These are phyloP conservation scores for Pseudogymnoascus sp. DNA, from an alignment of 2,329 filamentous ascomycete genomes.

Conservation along the genomic window DNA sequence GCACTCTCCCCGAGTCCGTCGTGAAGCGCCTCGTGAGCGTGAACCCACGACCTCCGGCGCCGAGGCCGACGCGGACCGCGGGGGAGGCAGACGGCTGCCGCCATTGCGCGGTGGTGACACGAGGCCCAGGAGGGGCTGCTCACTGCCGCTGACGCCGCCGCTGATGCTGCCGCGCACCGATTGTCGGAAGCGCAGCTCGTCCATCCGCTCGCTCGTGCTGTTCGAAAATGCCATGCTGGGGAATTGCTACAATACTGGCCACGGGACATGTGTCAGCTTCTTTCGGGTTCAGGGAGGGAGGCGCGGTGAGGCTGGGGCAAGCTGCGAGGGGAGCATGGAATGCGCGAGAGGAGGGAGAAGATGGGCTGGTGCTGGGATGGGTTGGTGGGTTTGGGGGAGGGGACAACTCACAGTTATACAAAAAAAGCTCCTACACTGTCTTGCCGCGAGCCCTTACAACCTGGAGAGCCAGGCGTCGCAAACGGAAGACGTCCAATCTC, in stretches of 20 bases:
- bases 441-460: constrained; percentile 7
- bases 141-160: constrained; percentile 34
- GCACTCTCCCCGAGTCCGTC: constrained; percentile 78
- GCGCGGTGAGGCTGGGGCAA: constrained; percentile 19
- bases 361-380: not conserved
- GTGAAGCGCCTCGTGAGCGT: constrained; percentile 88
- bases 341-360: not conserved
- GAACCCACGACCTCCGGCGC: constrained; percentile 59
- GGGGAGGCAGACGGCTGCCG: constrained; percentile 55
- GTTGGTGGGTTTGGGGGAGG: not conserved
- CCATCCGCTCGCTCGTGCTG: constrained; percentile 60
- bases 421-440: constrained; percentile 6
- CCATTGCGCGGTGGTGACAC: constrained; percentile 65
- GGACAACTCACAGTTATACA: constrained; percentile 9
- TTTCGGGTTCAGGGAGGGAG: constrained; percentile 2
- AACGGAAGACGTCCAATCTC: constrained; percentile 9
- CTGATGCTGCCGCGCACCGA: constrained; percentile 1
- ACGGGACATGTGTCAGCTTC: constrained; percentile 18
- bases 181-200: constrained; percentile 67
- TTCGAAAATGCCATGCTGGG: constrained; percentile 57
- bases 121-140: constrained; percentile 69
- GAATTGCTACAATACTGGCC: constrained; percentile 25
- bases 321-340: not conserved
- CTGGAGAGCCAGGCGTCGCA: constrained; percentile 8
- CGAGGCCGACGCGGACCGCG: constrained; percentile 39